Conservation (phyloP, 1,139 yeast species). For the Pichiaceae sp. region DNA sequence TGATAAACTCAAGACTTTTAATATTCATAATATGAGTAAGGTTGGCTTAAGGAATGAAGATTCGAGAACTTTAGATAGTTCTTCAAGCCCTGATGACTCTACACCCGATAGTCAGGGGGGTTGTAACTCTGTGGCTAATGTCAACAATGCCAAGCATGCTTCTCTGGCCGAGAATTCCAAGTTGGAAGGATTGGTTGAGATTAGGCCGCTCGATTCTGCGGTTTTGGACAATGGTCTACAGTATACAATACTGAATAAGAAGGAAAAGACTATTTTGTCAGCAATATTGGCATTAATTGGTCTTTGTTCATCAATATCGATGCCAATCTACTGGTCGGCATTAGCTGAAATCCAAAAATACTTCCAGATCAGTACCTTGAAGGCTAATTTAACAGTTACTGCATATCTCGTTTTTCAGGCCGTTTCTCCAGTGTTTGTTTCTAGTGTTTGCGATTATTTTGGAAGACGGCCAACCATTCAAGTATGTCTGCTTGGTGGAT, state of each 20-base stretch:
- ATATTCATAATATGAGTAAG: no score
- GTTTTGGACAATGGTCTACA: conserved; percentile 7
- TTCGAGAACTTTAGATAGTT: no score
- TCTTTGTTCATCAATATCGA: conserved; percentile 55
- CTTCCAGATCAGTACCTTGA: conserved; percentile 45
- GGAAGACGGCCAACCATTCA: conserved; percentile 66
- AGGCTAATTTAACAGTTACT: conserved; percentile 60
- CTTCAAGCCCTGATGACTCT: no score
- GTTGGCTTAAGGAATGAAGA: no score
- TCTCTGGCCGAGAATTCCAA: no score
- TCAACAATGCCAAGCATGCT: no score
- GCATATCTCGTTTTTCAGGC: conserved; percentile 69
- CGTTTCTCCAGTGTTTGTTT: conserved; percentile 54
- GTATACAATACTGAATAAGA: conserved; percentile 27
- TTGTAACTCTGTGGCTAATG: no score
- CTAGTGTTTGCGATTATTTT: conserved; percentile 52
- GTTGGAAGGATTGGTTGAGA: no score
- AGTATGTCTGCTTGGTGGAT: conserved; percentile 42
- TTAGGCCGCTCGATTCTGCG: no score
- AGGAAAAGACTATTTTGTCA: conserved; percentile 30
- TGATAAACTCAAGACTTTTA: no score
- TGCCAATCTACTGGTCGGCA: conserved; percentile 70
- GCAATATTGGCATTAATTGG: conserved; percentile 37
- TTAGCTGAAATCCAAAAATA: conserved; percentile 42
- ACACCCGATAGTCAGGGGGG: no score